These are phyloP conservation scores for Copromyces sp. DNA, from an alignment of 495 filamentous ascomycete genomes.

Conservation along the genomic window DNA sequence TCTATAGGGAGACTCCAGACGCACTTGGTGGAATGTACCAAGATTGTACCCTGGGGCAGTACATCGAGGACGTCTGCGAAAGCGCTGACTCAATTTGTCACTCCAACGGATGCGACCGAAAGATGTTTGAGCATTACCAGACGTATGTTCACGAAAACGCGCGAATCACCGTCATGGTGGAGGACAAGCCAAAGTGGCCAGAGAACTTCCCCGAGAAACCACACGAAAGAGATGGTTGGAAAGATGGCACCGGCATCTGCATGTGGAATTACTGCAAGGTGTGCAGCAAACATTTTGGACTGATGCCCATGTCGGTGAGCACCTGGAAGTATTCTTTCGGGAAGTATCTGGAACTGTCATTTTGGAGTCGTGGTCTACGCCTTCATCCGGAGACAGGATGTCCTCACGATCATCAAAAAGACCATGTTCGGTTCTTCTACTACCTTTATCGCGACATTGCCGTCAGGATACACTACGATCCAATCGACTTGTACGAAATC, in stretches of 20 bases:
- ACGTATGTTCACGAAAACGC: slow-evolving; percentile 97
- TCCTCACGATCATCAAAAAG: slow-evolving; percentile 82
- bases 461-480: slow-evolving; percentile 82
- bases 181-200: slow-evolving; percentile 45
- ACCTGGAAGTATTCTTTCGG: slow-evolving; percentile 99
- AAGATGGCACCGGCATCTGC: slow-evolving; percentile 53
- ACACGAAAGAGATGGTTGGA: slow-evolving; percentile 28
- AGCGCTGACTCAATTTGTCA: slow-evolving; percentile 64
- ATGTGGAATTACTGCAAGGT: slow-evolving; percentile 98
- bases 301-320: slow-evolving; percentile 85
- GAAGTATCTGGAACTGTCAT: slow-evolving; percentile 93
- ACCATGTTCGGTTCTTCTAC: slow-evolving; percentile 88
- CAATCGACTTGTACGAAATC: slow-evolving; percentile 88
- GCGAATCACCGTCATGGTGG: slow-evolving; percentile 79
- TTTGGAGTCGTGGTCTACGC: slow-evolving; percentile 81
- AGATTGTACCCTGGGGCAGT: slow-evolving; percentile 90
- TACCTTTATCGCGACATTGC: slow-evolving; percentile 62
- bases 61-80: slow-evolving; percentile 83
- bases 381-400: slow-evolving; percentile 68
- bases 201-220: slow-evolving; percentile 34
- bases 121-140: slow-evolving; percentile 87
- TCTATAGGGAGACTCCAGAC: slow-evolving; percentile 81
- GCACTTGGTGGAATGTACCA: slow-evolving; percentile 52
- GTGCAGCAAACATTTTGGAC: slow-evolving; percentile 79
- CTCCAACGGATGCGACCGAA: slow-evolving; percentile 75